Percentiles rank a stretch among this genome's conserved stretches.
Conservation (phyloP, 371 early-diverging fungal species). For the Nosema muscidifuracis region DNA sequence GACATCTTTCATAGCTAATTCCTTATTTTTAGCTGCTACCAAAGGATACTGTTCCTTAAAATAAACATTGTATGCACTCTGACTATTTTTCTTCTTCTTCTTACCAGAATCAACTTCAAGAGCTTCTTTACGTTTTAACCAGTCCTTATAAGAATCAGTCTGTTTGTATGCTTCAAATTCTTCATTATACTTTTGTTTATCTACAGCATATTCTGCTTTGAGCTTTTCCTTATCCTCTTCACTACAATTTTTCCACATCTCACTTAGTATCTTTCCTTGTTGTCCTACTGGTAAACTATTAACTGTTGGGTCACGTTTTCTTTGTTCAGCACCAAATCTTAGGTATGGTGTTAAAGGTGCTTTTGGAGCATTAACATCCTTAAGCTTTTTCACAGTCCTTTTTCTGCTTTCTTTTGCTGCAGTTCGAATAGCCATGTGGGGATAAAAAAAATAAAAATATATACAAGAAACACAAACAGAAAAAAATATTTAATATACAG, state of each 20-base stretch:
- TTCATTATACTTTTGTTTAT: slow-evolving; percentile 46
- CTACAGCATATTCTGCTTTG: slow-evolving; percentile 43
- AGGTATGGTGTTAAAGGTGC: slow-evolving; percentile 60
- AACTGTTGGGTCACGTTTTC: slow-evolving; percentile 40
- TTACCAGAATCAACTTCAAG: slow-evolving; percentile 48
- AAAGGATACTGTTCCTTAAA: slow-evolving; percentile 50
- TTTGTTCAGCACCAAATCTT: slow-evolving; percentile 52
- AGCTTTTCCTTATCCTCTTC: slow-evolving; percentile 51
- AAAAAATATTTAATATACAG: background rate
- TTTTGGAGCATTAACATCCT: slow-evolving; percentile 63
- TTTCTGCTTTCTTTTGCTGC: slow-evolving; percentile 19
- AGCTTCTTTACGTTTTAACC: slow-evolving; percentile 48
- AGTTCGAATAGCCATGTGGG: slow-evolving; percentile 21
- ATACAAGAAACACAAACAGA: background rate
- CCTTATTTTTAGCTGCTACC: slow-evolving; percentile 35
- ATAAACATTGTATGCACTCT: slow-evolving; percentile 34
- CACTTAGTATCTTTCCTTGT: slow-evolving; percentile 47
- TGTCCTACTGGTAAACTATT: slow-evolving; percentile 37
- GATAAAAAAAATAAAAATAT: slow-evolving; percentile 1
- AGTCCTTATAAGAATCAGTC: slow-evolving; percentile 54
- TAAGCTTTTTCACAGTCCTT: slow-evolving; percentile 52
- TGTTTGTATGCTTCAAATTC: slow-evolving; percentile 58
- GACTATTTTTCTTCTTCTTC: slow-evolving; percentile 26
- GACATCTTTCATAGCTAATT: slow-evolving; percentile 40
- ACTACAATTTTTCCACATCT: slow-evolving; percentile 49